Conservation (phyloP, 1,284 basidiomycete genomes). For the Sanghuangporus baumii region DNA sequence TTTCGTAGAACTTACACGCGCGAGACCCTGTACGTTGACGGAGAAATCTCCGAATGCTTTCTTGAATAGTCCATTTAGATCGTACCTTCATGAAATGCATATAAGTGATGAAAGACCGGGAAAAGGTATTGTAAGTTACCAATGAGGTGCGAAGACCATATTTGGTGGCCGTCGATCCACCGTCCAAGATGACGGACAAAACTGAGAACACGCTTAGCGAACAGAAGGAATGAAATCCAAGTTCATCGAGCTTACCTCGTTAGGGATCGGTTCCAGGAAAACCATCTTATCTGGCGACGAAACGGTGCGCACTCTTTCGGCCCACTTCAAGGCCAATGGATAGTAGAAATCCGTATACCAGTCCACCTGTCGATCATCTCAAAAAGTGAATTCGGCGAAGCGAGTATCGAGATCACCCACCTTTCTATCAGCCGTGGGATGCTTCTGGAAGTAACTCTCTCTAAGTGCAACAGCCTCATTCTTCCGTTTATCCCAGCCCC, state of each 20-base stretch:
- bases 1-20: slow-evolving; percentile 48
- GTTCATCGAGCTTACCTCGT: slow-evolving; percentile 58
- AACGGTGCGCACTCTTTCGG: slow-evolving; percentile 50
- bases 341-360: slow-evolving; percentile 87
- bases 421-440: slow-evolving; percentile 56
- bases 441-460: slow-evolving; percentile 80
- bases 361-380: slow-evolving; percentile 46
- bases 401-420: slow-evolving; percentile 27
- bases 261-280: slow-evolving; percentile 83
- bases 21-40: slow-evolving; percentile 86
- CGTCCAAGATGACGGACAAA: slow-evolving; percentile 75
- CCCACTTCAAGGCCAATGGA: slow-evolving; percentile 76
- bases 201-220: slow-evolving; percentile 36
- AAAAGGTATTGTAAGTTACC: slow-evolving; percentile 40
- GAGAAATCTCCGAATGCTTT: slow-evolving; percentile 80
- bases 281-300: slow-evolving; percentile 58
- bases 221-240: background rate
- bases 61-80: slow-evolving; percentile 78
- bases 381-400: background rate
- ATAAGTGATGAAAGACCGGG: background rate
- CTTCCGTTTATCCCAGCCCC: slow-evolving; percentile 80
- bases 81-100: slow-evolving; percentile 63
- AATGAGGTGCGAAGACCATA: slow-evolving; percentile 88
- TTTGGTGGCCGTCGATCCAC: slow-evolving; percentile 55
- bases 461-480: slow-evolving; percentile 71